Conservation (phyloP, 2,329 filamentous ascomycete species). For the Paraphoma sp. region DNA sequence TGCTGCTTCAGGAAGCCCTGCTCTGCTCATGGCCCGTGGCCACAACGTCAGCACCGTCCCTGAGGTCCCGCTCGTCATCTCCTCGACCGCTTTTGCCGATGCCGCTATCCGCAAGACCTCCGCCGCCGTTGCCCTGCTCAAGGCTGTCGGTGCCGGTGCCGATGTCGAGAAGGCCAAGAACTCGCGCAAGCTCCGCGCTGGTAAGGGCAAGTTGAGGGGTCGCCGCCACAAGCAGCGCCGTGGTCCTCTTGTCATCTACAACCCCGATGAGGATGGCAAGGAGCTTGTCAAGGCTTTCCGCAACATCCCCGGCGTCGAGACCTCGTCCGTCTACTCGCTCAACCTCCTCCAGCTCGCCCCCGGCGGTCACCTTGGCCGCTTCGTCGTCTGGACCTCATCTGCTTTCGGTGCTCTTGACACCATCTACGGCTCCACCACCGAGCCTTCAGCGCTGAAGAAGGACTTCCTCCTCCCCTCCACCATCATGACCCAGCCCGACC, state of each 20-base stretch:
- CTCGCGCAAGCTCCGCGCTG: slow-evolving; percentile 95
- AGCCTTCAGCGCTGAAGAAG: slow-evolving; percentile 93
- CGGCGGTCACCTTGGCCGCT: slow-evolving; percentile 97
- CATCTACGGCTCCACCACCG: slow-evolving; percentile 94
- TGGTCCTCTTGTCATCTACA: slow-evolving; percentile 97
- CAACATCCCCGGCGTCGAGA: slow-evolving; percentile 99
- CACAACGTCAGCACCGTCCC: slow-evolving; percentile 92
- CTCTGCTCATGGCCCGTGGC: slow-evolving; percentile 94
- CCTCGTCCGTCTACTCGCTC: slow-evolving; percentile 87
- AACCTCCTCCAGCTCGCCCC: slow-evolving; percentile 99
- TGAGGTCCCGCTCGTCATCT: slow-evolving; percentile 96
- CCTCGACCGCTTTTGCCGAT: slow-evolving; percentile 85
- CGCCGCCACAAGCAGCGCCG: slow-evolving; percentile 97
- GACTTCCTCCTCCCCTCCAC: slow-evolving; percentile 97
- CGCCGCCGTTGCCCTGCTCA: slow-evolving; percentile 83
- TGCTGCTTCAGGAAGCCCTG: slow-evolving; percentile 92
- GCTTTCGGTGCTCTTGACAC: slow-evolving; percentile 96
- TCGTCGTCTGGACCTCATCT: slow-evolving; percentile 98
- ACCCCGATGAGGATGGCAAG: slow-evolving; percentile 93
- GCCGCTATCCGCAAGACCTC: slow-evolving; percentile 86
- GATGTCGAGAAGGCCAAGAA: slow-evolving; percentile 96
- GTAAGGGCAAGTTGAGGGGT: slow-evolving; percentile 98
- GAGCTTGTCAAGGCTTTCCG: slow-evolving; percentile 93
- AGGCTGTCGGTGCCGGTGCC: slow-evolving; percentile 85
- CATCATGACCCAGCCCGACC: slow-evolving; percentile 91